phyloP scores from a whole-genome alignment of 495 filamentous ascomycete genomes.

The Lasiosphaeriaceae sp. region DNA sequence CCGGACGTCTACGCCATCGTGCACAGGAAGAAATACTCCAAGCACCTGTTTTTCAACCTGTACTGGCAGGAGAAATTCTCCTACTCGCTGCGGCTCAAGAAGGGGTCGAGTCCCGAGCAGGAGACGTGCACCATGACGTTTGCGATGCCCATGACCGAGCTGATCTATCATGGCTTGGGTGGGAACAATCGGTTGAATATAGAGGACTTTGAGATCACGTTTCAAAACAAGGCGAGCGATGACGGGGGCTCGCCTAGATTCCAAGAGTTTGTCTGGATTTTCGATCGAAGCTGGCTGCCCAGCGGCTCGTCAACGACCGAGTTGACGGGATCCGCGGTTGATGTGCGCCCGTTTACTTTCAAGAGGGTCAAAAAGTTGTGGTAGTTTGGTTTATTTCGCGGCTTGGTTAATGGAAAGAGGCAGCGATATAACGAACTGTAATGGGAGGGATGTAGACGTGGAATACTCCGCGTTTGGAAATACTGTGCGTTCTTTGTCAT shows the following conservation, averaged over 20 bases:
- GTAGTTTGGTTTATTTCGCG: no score
- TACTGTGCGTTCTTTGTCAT: no score
- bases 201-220: conserved; percentile 6
- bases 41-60: not conserved
- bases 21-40: not conserved
- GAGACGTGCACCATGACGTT: conserved; percentile 8
- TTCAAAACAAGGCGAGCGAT: not conserved
- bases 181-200: conserved; percentile 8
- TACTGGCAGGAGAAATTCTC: not conserved
- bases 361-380: not conserved
- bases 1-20: not conserved
- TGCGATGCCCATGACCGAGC: conserved; percentile 13
- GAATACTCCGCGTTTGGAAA: no score
- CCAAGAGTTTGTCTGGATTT: conserved; percentile 1
- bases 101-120: not conserved
- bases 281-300: not conserved
- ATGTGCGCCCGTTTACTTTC: not conserved
- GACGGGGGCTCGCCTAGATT: not conserved
- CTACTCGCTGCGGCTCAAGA: conserved; percentile 10
- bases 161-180: conserved; percentile 10
- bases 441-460: no score
- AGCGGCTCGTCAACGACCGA: no score
- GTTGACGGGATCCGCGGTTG: not conserved
- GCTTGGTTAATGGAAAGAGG: no score
- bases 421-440: no score